Percentiles rank a stretch among this genome's conserved stretches.
Conservation (phyloP, 208 protist genomes). For the Porcisia deanei region DNA sequence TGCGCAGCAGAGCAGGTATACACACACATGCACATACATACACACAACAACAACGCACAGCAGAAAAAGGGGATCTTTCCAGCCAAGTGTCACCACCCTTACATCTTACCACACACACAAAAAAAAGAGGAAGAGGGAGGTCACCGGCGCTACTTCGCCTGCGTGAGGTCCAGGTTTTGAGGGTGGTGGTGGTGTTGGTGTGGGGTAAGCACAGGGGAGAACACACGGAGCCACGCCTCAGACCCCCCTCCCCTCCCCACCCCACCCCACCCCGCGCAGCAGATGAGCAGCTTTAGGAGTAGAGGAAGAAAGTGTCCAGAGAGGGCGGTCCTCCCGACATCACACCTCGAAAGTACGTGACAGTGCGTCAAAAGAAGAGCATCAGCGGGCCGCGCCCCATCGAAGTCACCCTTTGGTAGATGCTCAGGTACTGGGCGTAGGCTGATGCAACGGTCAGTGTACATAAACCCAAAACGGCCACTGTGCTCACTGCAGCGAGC, state of each 20-base stretch:
- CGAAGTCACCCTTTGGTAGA: slow-evolving; percentile 45
- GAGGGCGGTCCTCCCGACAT: not conserved
- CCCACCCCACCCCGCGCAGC: not conserved
- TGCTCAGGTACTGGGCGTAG: slow-evolving; percentile 49
- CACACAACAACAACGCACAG: not conserved
- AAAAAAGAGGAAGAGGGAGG: not conserved
- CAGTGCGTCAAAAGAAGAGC: slow-evolving; percentile 9
- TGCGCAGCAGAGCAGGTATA: not conserved
- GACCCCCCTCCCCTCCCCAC: not conserved
- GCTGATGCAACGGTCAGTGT: slow-evolving; percentile 19
- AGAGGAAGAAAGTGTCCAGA: not conserved
- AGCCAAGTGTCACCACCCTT: not conserved
- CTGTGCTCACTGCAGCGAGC: slow-evolving; percentile 21
- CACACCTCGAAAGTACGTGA: not conserved
- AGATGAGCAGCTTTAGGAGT: not conserved
- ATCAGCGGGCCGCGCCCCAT: slow-evolving; percentile 18
- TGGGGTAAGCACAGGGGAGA: too few relatives aligned
- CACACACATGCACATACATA: not conserved
- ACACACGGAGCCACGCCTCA: not conserved
- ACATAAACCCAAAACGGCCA: slow-evolving; percentile 26
- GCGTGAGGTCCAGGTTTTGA: not conserved
- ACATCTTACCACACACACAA: not conserved
- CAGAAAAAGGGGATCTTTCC: not conserved
- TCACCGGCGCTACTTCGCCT: not conserved
- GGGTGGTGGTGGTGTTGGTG: not conserved